Percentiles rank a stretch among this genome's conserved stretches.
These are phyloP conservation scores for Reticulomyxa filosa DNA, from an alignment of 78 protist genomes.

Conservation along the genomic window DNA sequence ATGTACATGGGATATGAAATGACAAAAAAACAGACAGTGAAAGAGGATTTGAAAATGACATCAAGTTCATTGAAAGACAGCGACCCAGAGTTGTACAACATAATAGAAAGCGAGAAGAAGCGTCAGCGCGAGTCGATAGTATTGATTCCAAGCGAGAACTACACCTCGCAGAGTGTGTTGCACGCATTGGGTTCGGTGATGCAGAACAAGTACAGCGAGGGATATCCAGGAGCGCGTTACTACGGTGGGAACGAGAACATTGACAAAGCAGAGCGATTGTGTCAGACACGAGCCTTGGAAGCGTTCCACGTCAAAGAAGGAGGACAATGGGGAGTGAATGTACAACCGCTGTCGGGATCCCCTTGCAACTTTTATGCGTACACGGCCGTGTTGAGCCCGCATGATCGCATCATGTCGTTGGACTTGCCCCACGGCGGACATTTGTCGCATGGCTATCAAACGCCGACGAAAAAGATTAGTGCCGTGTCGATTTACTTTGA, in stretches of 20 bases:
- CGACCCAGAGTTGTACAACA: slow-evolving; percentile 70
- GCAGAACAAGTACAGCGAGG: slow-evolving; percentile 99
- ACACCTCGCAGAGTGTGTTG: slow-evolving; percentile 57
- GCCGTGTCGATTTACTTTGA: slow-evolving; percentile 89
- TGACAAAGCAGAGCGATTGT: slow-evolving; percentile 66
- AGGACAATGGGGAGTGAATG: slow-evolving; percentile 97
- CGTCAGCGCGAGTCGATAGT: slow-evolving; percentile 88
- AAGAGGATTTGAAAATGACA: too few species aligned
- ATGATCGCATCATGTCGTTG: slow-evolving; percentile 95
- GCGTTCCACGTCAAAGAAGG: slow-evolving; percentile 62
- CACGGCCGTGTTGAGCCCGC: slow-evolving; percentile 78
- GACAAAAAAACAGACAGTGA: too few species aligned
- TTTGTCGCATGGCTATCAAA: slow-evolving; percentile 86
- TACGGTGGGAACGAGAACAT: slow-evolving; percentile 93
- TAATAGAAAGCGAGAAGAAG: slow-evolving; percentile 66
- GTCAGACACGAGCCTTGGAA: slow-evolving; percentile 74
- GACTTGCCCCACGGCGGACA: slow-evolving; percentile 96
- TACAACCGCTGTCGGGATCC: slow-evolving; percentile 60
- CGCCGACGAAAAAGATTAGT: slow-evolving; percentile 56
- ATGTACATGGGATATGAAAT: too few species aligned
- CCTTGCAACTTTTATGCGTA: slow-evolving; percentile 88
- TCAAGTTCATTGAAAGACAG: too few species aligned
- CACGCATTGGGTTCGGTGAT: slow-evolving; percentile 88
- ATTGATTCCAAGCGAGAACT: slow-evolving; percentile 84
- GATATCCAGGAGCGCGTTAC: slow-evolving; percentile 69